Evolutionary conservation across 495 filamentous ascomycete genomes (phyloP).

Genomic region (Neurospora sp.): DNA sequence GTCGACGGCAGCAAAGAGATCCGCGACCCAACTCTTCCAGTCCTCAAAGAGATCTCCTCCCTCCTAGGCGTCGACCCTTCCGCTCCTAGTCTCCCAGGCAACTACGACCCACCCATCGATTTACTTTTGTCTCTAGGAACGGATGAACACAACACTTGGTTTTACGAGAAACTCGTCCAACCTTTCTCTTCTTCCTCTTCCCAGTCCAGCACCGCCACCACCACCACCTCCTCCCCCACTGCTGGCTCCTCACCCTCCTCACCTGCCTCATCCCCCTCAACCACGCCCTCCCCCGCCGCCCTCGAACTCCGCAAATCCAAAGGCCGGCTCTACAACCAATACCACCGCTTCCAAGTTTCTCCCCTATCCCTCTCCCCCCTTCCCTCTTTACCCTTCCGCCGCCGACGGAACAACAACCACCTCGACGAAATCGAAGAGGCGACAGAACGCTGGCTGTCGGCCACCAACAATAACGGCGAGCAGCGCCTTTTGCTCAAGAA

Average conservation of each 20-base stretch:
- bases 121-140: constrained; percentile 20
- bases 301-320: constrained; percentile 8
- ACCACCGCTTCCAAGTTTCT: constrained; percentile 20
- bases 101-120: constrained; percentile 16
- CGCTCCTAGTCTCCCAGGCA: not conserved
- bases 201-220: too few species aligned
- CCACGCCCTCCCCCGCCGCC: too few species aligned
- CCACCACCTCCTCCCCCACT: too few species aligned
- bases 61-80: constrained; percentile 8
- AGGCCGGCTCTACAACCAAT: constrained; percentile 13
- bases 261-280: too few species aligned
- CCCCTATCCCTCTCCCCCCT: not conserved
- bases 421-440: constrained; percentile 19
- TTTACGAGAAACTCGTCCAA: constrained; percentile 18
- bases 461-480: not conserved
- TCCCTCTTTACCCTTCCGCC: constrained; percentile 12
- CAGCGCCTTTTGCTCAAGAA: constrained; percentile 7
- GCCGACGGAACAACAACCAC: constrained; percentile 7
- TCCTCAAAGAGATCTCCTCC: constrained; percentile 18
- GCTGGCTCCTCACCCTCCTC: too few species aligned
- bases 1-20: constrained; percentile 26
- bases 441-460: constrained; percentile 12
- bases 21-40: constrained; percentile 22
- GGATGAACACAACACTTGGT: constrained; percentile 24
- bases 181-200: not conserved